A percentile compares a stretch with the other conserved stretches of the same genome.
phyloP scores from a whole-genome alignment of 2,329 filamentous ascomycete genomes.

The Colletotrichum sp. region DNA sequence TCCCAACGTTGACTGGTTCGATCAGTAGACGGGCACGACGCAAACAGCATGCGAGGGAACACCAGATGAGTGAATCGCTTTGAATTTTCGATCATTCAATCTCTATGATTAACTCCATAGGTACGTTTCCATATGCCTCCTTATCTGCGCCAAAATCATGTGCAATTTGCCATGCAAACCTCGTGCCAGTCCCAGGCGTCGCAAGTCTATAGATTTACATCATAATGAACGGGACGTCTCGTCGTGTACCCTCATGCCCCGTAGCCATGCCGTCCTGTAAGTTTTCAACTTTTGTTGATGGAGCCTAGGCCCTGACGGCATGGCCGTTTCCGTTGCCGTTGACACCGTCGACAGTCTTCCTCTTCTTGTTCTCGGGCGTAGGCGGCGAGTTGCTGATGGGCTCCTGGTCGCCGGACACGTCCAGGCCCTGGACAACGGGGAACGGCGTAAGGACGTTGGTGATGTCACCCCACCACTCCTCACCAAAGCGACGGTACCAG shows the following conservation, averaged over 20 bases:
- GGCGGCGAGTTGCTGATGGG: slow-evolving; percentile 35
- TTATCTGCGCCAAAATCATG: slow-evolving; percentile 8
- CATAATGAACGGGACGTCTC: background rate
- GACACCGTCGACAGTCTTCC: slow-evolving; percentile 16
- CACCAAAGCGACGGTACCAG: slow-evolving; percentile 72
- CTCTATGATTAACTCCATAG: slow-evolving; percentile 2
- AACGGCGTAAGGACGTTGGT: slow-evolving; percentile 72
- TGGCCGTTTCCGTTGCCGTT: slow-evolving; percentile 15
- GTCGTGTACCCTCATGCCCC: background rate
- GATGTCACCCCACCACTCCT: slow-evolving; percentile 76
- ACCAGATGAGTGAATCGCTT: background rate
- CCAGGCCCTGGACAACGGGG: slow-evolving; percentile 61
- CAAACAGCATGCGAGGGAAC: background rate
- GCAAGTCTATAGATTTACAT: background rate
- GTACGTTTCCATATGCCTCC: background rate
- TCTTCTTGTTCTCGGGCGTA: slow-evolving; percentile 25
- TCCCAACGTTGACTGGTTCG: background rate
- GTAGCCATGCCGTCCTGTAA: background rate
- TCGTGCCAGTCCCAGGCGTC: background rate
- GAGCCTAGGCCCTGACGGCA: background rate
- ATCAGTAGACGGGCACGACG: background rate
- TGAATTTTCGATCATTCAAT: background rate
- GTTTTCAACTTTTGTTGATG: background rate
- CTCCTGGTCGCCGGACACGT: slow-evolving; percentile 59
- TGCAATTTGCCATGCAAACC: slow-evolving; percentile 1